Conservation (phyloP, 805 yeast genomes). For the Suhomyces prunicola region DNA sequence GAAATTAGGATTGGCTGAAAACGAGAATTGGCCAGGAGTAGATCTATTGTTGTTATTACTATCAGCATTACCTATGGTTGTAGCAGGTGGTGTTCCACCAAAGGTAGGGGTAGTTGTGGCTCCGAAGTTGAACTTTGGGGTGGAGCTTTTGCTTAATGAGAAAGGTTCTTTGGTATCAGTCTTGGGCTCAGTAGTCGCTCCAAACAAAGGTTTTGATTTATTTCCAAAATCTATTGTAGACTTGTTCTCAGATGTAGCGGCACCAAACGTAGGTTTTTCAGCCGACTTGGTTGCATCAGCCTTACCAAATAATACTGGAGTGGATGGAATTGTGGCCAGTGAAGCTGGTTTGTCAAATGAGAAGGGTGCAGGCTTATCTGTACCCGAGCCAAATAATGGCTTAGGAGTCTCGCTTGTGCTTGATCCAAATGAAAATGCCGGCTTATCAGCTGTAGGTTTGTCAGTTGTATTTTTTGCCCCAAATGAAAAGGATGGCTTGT, state of each 20-base stretch:
- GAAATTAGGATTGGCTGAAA: conserved; percentile 4
- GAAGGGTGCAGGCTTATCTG: conserved; percentile 8
- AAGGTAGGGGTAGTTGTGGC: conserved; percentile 1
- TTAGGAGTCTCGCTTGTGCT: not conserved
- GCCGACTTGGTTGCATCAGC: not conserved
- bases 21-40: not conserved
- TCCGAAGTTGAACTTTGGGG: conserved; percentile 11
- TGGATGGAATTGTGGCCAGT: not conserved
- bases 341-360: conserved; percentile 14
- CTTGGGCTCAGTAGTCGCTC: not conserved
- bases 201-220: conserved; percentile 6
- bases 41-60: not conserved
- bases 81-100: not conserved
- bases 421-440: conserved; percentile 14
- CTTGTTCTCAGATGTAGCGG: not conserved
- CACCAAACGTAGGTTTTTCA: not conserved
- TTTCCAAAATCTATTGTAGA: conserved; percentile 11
- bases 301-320: conserved; percentile 1
- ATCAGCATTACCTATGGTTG: not conserved
- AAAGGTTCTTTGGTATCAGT: not conserved
- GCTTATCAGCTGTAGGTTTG: conserved; percentile 3
- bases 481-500: conserved; percentile 15
- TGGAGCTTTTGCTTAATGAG: not conserved
- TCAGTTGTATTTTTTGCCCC: conserved; percentile 8
- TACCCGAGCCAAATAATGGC: not conserved